phyloP scores from a whole-genome alignment of 257 asterid genomes.

The Solanum medicagineum region DNA sequence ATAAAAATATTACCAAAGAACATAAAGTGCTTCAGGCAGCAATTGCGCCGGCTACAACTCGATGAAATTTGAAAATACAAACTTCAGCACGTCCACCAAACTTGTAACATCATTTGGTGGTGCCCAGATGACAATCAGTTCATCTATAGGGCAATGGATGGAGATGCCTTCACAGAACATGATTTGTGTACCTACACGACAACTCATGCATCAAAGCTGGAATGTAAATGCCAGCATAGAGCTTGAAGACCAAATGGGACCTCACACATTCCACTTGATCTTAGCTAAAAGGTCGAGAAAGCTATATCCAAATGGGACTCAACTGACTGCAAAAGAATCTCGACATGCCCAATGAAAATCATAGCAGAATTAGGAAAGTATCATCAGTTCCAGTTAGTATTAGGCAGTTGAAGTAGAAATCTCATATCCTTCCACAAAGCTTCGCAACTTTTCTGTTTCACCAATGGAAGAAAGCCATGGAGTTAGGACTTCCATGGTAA shows the following conservation, averaged over 20 bases:
- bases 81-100: neutral
- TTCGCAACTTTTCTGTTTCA: conserved; percentile 37
- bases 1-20: neutral
- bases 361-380: neutral
- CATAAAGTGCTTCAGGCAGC: neutral
- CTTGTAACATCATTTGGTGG: neutral
- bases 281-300: neutral
- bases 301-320: neutral
- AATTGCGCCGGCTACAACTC: neutral
- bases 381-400: neutral
- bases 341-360: neutral
- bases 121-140: neutral
- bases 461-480: conserved; percentile 75
- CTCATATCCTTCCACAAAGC: conserved; percentile 35
- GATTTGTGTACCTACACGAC: neutral
- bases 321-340: neutral
- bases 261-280: neutral
- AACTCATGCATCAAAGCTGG: neutral
- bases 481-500: conserved; percentile 67
- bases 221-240: neutral
- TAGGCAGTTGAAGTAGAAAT: conserved; percentile 25
- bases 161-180: neutral
- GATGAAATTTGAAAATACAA: neutral
- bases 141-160: neutral
- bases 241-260: neutral